Conservation (phyloP, 1,284 basidiomycete species). For the Boletus mariae region DNA sequence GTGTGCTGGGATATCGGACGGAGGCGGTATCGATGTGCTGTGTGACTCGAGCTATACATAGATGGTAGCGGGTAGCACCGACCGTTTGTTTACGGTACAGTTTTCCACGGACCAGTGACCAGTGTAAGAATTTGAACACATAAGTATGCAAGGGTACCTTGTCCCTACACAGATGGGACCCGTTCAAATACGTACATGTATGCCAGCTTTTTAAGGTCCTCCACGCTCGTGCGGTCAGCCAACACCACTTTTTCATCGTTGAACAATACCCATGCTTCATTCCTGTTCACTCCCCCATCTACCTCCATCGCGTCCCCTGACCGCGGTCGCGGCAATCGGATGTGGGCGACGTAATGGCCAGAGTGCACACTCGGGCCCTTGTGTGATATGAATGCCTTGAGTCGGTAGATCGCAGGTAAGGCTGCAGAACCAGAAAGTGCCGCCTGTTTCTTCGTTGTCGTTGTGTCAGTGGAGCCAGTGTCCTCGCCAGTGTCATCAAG, state of each 20-base stretch:
- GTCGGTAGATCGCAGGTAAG: conserved; percentile 73
- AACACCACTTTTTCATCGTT: conserved; percentile 96
- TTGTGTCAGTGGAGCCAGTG: conserved; percentile 16
- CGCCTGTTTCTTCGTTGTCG: background rate
- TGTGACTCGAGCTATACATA: conserved; percentile 13
- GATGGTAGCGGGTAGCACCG: background rate
- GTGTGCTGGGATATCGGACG: conserved; percentile 13
- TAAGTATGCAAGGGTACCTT: background rate
- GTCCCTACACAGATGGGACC: conserved; percentile 11
- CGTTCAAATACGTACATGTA: conserved; percentile 89
- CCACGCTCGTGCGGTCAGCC: conserved; percentile 74
- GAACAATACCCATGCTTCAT: conserved; percentile 79
- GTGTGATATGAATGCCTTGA: conserved; percentile 95
- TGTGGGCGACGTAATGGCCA: conserved; percentile 90
- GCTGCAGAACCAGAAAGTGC: conserved; percentile 13
- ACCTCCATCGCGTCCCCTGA: conserved; percentile 20
- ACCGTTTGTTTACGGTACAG: too few relatives aligned
- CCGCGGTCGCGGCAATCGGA: conserved; percentile 36
- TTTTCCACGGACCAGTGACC: too few relatives aligned
- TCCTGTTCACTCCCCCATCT: conserved; percentile 16
- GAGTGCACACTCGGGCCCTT: conserved; percentile 95
- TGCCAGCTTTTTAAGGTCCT: conserved; percentile 71
- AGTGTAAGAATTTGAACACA: too few relatives aligned
- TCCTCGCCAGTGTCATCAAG: conserved; percentile 84
- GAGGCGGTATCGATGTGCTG: conserved; percentile 19